Percentiles rank a stretch among this genome's conserved stretches.
These are phyloP conservation scores for Phyllostachys edulis DNA, from an alignment of 176 grass and related monocot genomes.

Conservation along the genomic window DNA sequence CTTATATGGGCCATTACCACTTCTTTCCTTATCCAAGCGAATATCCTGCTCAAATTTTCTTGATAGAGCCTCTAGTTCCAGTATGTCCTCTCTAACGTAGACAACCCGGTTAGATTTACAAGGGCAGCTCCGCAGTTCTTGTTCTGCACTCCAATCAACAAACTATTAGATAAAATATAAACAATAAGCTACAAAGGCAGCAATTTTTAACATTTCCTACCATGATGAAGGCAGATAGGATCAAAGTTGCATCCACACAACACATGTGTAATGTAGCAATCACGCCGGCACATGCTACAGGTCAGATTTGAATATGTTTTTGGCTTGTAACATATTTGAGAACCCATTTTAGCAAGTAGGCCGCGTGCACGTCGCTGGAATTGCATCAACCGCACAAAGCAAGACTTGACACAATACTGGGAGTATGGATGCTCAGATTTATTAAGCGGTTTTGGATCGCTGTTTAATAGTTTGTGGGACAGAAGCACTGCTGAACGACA, in stretches of 20 bases:
- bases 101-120: constrained; percentile 58
- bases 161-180: constrained; percentile 11
- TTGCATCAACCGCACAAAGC: constrained; percentile 75
- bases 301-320: constrained; percentile 40
- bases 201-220: constrained; percentile 45
- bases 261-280: constrained; percentile 82
- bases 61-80: constrained; percentile 65
- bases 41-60: constrained; percentile 63
- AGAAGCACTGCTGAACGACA: constrained; percentile 72
- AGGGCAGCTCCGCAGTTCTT: constrained; percentile 71
- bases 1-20: constrained; percentile 30
- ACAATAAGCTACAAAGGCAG: not conserved
- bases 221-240: constrained; percentile 86
- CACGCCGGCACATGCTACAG: constrained; percentile 79
- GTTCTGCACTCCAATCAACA: constrained; percentile 50
- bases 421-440: constrained; percentile 52
- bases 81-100: constrained; percentile 68
- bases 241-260: constrained; percentile 67
- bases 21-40: constrained; percentile 34
- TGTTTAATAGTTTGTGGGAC: constrained; percentile 40
- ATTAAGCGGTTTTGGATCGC: constrained; percentile 27
- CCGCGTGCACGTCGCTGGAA: constrained; percentile 49
- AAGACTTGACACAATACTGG: constrained; percentile 60
- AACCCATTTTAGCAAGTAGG: constrained; percentile 60
- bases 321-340: constrained; percentile 53